These are phyloP conservation scores for Clarireedia paspali DNA, from an alignment of 2,329 filamentous ascomycete species.

Conservation along the genomic window DNA sequence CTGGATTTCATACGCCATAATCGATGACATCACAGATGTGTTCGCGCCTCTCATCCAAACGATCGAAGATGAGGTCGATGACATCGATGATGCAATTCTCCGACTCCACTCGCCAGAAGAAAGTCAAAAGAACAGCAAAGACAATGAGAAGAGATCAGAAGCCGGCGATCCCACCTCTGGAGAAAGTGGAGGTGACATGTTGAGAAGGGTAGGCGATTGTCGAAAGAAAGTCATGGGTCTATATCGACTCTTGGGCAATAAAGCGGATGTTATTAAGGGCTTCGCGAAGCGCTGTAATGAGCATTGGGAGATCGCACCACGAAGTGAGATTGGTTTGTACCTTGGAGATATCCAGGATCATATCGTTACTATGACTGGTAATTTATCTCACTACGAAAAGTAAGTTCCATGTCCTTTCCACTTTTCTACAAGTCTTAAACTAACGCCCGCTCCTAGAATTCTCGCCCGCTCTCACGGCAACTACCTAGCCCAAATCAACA, in stretches of 20 bases:
- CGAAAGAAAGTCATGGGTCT: conserved; percentile 96
- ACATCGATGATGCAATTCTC: conserved; percentile 89
- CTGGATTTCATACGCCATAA: conserved; percentile 97
- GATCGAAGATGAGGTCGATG: conserved; percentile 94
- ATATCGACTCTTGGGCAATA: conserved; percentile 88
- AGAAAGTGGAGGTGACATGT: conserved; percentile 67
- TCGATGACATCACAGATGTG: conserved; percentile 96
- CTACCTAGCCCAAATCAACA: conserved; percentile 98
- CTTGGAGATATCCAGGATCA: conserved; percentile 98
- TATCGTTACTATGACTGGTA: conserved; percentile 97
- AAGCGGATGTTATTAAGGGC: conserved; percentile 97
- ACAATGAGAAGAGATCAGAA: conserved; percentile 39
- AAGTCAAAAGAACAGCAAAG: conserved; percentile 36
- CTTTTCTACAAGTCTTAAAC: background rate
- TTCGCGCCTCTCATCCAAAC: conserved; percentile 87
- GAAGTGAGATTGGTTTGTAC: conserved; percentile 95
- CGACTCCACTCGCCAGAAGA: conserved; percentile 59
- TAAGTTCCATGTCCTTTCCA: conserved; percentile 37
- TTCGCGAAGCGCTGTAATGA: conserved; percentile 98
- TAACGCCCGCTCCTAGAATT: conserved; percentile 46
- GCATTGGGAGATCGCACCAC: conserved; percentile 91
- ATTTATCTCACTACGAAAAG: conserved; percentile 94
- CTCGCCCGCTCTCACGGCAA: conserved; percentile 88
- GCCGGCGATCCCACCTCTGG: conserved; percentile 31
- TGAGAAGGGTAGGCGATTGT: conserved; percentile 85